phyloP scores from a whole-genome alignment of 371 early-diverging fungal genomes.

The Saksenaea vasiformis region DNA sequence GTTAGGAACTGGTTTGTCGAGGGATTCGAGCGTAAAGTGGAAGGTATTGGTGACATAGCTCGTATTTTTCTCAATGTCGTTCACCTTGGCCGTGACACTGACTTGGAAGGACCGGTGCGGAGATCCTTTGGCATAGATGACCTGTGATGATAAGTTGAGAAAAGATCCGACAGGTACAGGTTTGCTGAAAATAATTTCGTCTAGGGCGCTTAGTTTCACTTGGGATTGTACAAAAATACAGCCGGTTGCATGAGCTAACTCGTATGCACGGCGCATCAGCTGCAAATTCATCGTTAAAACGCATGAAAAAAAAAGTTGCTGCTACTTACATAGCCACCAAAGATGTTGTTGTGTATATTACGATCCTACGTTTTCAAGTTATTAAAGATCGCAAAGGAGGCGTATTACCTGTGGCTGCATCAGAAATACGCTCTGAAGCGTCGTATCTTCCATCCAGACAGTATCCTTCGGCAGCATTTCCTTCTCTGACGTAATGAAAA shows the following conservation, averaged over 20 bases:
- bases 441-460: conserved; percentile 84
- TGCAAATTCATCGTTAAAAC: background rate
- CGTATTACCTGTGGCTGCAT: conserved; percentile 77
- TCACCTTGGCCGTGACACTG: conserved; percentile 76
- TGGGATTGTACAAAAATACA: conserved; percentile 60
- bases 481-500: background rate
- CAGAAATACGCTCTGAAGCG: conserved; percentile 67
- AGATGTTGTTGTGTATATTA: conserved; percentile 92
- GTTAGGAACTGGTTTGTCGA: conserved; percentile 21
- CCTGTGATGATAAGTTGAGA: conserved; percentile 71
- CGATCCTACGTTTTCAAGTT: conserved; percentile 54
- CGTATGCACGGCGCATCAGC: conserved; percentile 77
- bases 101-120: conserved; percentile 70
- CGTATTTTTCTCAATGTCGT: conserved; percentile 61
- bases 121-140: conserved; percentile 63
- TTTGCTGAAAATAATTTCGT: conserved; percentile 85
- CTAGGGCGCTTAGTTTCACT: conserved; percentile 69
- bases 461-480: conserved; percentile 51
- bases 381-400: too few relatives aligned
- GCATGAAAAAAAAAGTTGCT: background rate
- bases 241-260: conserved; percentile 79
- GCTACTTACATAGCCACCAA: conserved; percentile 72
- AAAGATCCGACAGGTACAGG: conserved; percentile 93
- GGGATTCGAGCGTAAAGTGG: conserved; percentile 74
- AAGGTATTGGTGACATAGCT: conserved; percentile 80